phyloP scores from a whole-genome alignment of 257 asterid species.

The Mentha longifolia region DNA sequence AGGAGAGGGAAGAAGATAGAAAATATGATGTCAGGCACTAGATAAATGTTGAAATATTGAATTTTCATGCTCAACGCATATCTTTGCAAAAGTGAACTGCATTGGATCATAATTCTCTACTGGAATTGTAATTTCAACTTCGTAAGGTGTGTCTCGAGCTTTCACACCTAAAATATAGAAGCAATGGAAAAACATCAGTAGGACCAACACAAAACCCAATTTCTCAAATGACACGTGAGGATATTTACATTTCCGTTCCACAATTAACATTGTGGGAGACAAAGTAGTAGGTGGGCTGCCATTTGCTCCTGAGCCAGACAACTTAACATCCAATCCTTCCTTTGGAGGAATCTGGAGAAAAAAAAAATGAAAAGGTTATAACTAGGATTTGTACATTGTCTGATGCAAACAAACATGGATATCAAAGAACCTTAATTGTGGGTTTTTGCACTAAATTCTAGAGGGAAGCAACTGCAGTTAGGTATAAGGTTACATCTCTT shows the following conservation, averaged over 20 bases:
- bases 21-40: constrained; percentile 16
- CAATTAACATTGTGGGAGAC: constrained; percentile 67
- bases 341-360: constrained; percentile 69
- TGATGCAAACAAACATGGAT: constrained; percentile 16
- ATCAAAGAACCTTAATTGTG: constrained; percentile 60
- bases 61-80: constrained; percentile 65
- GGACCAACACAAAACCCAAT: constrained; percentile 15
- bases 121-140: constrained; percentile 84
- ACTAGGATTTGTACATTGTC: not conserved
- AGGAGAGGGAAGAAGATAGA: not conserved
- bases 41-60: constrained; percentile 27
- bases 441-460: constrained; percentile 78
- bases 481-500: constrained; percentile 72
- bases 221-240: constrained; percentile 9
- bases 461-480: constrained; percentile 78
- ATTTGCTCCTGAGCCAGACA: constrained; percentile 85
- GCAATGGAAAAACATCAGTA: constrained; percentile 34
- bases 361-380: not conserved
- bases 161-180: constrained; percentile 58
- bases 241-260: constrained; percentile 81
- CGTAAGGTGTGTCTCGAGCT: constrained; percentile 69
- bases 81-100: constrained; percentile 76
- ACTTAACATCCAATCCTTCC: constrained; percentile 65
- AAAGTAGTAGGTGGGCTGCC: constrained; percentile 86
- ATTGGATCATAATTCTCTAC: constrained; percentile 72